phyloP scores from a whole-genome alignment of 2,329 filamentous ascomycete genomes.

The Colletotrichum viniferum region DNA sequence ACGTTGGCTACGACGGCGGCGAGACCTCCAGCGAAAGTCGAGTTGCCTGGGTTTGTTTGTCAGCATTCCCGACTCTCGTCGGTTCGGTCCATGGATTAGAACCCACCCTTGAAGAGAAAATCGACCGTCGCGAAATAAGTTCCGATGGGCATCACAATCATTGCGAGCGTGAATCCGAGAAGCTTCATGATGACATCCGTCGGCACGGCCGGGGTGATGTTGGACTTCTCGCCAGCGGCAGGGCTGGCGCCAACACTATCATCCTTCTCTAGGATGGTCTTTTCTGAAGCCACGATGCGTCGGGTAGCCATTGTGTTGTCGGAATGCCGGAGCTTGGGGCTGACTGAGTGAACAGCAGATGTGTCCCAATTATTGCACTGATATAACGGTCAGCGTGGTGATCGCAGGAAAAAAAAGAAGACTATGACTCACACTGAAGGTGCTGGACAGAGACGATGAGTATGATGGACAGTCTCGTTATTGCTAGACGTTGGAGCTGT shows the following conservation, averaged over 20 bases:
- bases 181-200: slow-evolving; percentile 89
- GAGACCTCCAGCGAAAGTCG: slow-evolving; percentile 82
- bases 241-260: slow-evolving; percentile 45
- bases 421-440: neutral
- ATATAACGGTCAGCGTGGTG: neutral
- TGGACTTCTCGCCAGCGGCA: slow-evolving; percentile 61
- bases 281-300: slow-evolving; percentile 69
- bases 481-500: neutral
- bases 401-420: neutral
- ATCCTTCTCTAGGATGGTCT: slow-evolving; percentile 68
- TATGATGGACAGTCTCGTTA: neutral
- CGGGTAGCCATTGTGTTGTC: slow-evolving; percentile 67
- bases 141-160: slow-evolving; percentile 85
- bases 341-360: neutral
- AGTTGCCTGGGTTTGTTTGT: slow-evolving; percentile 68
- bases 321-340: neutral
- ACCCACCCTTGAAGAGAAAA: slow-evolving; percentile 75
- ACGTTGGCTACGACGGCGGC: slow-evolving; percentile 92
- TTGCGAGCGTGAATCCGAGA: slow-evolving; percentile 86
- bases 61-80: neutral
- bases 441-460: neutral
- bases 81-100: neutral
- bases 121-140: slow-evolving; percentile 86
- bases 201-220: slow-evolving; percentile 83
- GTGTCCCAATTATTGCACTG: neutral